Evolutionary conservation across 1,284 basidiomycete genomes (phyloP).

Genomic region (Naganishia liquefaciens): DNA sequence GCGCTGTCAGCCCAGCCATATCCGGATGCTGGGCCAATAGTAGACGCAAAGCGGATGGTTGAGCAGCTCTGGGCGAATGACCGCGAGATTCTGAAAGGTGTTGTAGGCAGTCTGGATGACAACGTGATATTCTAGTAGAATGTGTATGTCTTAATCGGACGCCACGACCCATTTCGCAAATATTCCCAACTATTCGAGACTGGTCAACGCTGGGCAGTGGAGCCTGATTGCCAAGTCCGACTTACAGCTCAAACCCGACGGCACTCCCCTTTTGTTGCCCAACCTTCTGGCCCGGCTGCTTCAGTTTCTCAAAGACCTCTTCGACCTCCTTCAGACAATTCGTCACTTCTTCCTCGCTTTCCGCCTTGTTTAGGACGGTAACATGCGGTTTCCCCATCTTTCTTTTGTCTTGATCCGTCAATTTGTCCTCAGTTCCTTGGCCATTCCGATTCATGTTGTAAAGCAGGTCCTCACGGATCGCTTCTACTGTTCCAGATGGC

Average conservation of each 20-base stretch:
- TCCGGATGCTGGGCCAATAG: neutral
- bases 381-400: conserved; percentile 40
- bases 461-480: conserved; percentile 35
- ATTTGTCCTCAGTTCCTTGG: conserved; percentile 33
- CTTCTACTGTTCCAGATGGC: conserved; percentile 36
- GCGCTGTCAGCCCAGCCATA: conserved; percentile 21
- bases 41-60: conserved; percentile 19
- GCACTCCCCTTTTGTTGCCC: conserved; percentile 31
- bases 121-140: conserved; percentile 53
- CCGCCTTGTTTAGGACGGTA: conserved; percentile 39
- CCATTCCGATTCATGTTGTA: conserved; percentile 33
- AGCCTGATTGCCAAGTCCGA: neutral
- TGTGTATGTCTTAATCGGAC: conserved; percentile 29
- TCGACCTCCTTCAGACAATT: conserved; percentile 37
- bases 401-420: conserved; percentile 41
- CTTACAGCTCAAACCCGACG: conserved; percentile 32
- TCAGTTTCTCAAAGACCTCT: conserved; percentile 35
- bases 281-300: conserved; percentile 31
- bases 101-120: conserved; percentile 60
- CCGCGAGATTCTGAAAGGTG: conserved; percentile 1
- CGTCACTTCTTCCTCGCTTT: conserved; percentile 35
- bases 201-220: neutral
- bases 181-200: conserved; percentile 27
- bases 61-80: conserved; percentile 15
- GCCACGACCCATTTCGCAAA: conserved; percentile 29